A percentile compares a stretch with the other conserved stretches of the same genome.
These are phyloP conservation scores for Pythium aristosporum DNA, from an alignment of 352 stramenopile genomes.

Conservation along the genomic window DNA sequence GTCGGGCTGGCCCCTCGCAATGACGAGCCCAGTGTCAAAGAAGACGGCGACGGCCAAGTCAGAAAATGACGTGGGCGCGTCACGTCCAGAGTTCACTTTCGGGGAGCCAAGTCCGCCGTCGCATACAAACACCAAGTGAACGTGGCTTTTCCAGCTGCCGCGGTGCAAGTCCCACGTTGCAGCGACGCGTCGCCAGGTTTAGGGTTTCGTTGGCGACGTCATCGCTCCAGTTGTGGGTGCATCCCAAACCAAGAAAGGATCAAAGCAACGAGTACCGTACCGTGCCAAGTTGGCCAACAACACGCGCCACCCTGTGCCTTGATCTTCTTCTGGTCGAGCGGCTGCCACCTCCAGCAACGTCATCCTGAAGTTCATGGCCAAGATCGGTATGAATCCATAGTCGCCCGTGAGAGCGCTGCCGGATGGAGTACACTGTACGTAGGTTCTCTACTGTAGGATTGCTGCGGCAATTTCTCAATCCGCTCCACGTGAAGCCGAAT, in stretches of 20 bases:
- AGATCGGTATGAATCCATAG: too few relatives aligned
- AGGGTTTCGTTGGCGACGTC: slow-evolving; percentile 19
- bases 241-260: slow-evolving; percentile 15
- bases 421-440: neutral
- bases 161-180: slow-evolving; percentile 19
- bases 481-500: neutral
- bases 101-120: neutral
- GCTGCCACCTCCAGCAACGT: too few relatives aligned
- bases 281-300: too few relatives aligned
- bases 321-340: neutral
- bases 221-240: slow-evolving; percentile 6
- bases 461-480: too few relatives aligned
- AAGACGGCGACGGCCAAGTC: slow-evolving; percentile 20
- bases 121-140: slow-evolving; percentile 23
- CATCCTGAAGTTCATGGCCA: neutral
- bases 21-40: slow-evolving; percentile 35
- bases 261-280: neutral
- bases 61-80: slow-evolving; percentile 31
- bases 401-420: neutral
- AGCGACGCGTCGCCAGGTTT: slow-evolving; percentile 13
- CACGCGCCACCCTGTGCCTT: too few relatives aligned
- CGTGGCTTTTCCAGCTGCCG: neutral
- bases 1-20: slow-evolving; percentile 7
- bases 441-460: neutral
- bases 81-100: slow-evolving; percentile 23